Evolutionary conservation across 306 rosid genomes (phyloP).

Genomic region (Dicorynia guianensis): DNA sequence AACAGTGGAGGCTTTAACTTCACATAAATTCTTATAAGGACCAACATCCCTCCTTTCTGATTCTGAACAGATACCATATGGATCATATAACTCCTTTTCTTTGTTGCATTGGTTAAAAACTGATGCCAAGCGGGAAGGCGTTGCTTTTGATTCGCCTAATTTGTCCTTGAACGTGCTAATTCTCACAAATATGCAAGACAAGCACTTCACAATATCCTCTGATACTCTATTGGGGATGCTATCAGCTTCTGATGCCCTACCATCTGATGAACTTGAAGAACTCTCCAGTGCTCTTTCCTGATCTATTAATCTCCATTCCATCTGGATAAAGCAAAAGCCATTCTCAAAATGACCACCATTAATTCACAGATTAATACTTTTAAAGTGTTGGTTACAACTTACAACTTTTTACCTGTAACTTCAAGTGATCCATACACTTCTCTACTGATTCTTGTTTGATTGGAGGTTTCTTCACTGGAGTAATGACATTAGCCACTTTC

Average conservation of each 20-base stretch:
- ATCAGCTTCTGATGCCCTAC: slow-evolving; percentile 51
- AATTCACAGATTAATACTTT: slow-evolving; percentile 32
- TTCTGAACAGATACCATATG: slow-evolving; percentile 68
- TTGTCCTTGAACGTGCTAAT: slow-evolving; percentile 64
- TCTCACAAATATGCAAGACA: slow-evolving; percentile 67
- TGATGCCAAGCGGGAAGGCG: slow-evolving; percentile 31
- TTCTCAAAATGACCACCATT: slow-evolving; percentile 26
- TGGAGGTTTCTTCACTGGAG: slow-evolving; percentile 63
- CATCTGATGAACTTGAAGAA: slow-evolving; percentile 56
- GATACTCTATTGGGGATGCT: slow-evolving; percentile 75
- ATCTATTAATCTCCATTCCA: slow-evolving; percentile 62
- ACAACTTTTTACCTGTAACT: slow-evolving; percentile 56
- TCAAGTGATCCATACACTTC: slow-evolving; percentile 54
- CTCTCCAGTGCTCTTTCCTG: slow-evolving; percentile 62
- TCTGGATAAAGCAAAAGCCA: slow-evolving; percentile 49
- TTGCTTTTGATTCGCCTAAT: slow-evolving; percentile 44
- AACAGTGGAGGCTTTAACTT: slow-evolving; percentile 65
- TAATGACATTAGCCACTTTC: slow-evolving; percentile 54
- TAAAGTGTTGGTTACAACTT: slow-evolving; percentile 16
- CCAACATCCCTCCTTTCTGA: slow-evolving; percentile 65
- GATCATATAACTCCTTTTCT: slow-evolving; percentile 67
- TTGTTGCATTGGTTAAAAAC: slow-evolving; percentile 44
- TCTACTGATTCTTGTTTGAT: slow-evolving; percentile 58
- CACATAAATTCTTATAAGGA: slow-evolving; percentile 66
- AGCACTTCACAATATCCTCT: slow-evolving; percentile 79